Conservation (phyloP, 2,329 filamentous ascomycete species). For the Fusarium camptoceras region DNA sequence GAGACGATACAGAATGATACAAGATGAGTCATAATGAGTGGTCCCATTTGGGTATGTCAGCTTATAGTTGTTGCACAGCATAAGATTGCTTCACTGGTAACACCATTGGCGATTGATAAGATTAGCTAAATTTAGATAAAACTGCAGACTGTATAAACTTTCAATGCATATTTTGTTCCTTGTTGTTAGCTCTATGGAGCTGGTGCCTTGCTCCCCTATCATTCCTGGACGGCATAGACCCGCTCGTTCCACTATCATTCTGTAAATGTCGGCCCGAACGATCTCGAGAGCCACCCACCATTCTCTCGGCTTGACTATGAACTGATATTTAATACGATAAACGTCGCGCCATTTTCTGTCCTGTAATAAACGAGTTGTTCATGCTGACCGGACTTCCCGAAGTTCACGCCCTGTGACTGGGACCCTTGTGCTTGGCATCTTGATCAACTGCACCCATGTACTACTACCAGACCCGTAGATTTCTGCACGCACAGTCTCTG, state of each 20-base stretch:
- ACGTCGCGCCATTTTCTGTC: too few relatives aligned
- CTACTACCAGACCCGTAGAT: not conserved
- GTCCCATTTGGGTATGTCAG: not conserved
- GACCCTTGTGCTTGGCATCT: not conserved
- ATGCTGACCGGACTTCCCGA: not conserved
- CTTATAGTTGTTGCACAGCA: not conserved
- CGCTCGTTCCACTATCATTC: not conserved
- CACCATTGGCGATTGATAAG: fast-evolving
- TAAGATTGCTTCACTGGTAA: not conserved
- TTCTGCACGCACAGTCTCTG: not conserved
- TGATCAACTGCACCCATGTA: not conserved
- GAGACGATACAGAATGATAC: not conserved
- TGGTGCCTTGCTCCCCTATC: not conserved
- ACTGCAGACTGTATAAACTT: not conserved
- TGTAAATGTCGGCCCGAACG: slow-evolving; percentile 2
- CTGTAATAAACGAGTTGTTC: not conserved
- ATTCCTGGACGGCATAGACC: not conserved
- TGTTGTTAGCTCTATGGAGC: not conserved
- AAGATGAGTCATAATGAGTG: slow-evolving; percentile 14
- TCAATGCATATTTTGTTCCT: not conserved
- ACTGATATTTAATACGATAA: not conserved
- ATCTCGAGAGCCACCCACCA: not conserved
- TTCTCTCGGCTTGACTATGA: not conserved
- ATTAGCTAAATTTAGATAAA: not conserved
- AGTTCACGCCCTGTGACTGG: not conserved